Base-by-base conservation (phyloP, 345 rosid genomes). In the Melaleuca alternifolia region DNA sequence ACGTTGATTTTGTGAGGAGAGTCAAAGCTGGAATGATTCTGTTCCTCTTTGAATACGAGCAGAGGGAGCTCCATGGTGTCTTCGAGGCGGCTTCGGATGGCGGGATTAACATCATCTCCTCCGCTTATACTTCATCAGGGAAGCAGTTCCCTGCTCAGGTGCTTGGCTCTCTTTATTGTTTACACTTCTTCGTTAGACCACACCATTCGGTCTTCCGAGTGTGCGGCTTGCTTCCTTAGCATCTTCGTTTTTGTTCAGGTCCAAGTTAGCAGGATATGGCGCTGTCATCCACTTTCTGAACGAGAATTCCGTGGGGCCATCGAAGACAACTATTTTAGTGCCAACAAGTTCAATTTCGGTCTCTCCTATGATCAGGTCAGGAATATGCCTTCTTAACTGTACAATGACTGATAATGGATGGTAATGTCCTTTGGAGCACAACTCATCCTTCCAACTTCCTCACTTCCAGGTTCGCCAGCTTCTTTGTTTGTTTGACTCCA, bases 101-200 rank as follows among this genome's bases (percentile, higher is more conserved):
- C 79, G 92, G 89, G 11, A 88, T 95, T 11, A 85, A 94, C 90
- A 94, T 96, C 82, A 88, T 93, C 52, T 96, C 97, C 5, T 24
- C 88, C 83, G 98, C 95, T 6, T 93, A 86, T 87, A 50, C 82
- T 76, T 90, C 91, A 50, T 90, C 96, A 6, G 94, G 98, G 86
- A 95, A 92, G 88, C 92, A 91, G 89, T 95, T 93, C 83, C 96
- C 96, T 61, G 95, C 96, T 65, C 96, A 95, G 95, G 98, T 96
- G 91, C 83, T 62, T 41, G 44, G 48, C 54, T 61, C 84, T 16
- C 33, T 71, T 82, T 52, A 24, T 53, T 61, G 52, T 54, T 3
- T 62, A 56, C 28, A 1, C 57, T 86, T 51, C 23, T 51, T 51
- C 24, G 7, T 85, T 11, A 41, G 50, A 23, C 41, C 24, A 23